phyloP scores from a whole-genome alignment of 2,329 filamentous ascomycete genomes.

The Berkeleyomyces rouxiae region DNA sequence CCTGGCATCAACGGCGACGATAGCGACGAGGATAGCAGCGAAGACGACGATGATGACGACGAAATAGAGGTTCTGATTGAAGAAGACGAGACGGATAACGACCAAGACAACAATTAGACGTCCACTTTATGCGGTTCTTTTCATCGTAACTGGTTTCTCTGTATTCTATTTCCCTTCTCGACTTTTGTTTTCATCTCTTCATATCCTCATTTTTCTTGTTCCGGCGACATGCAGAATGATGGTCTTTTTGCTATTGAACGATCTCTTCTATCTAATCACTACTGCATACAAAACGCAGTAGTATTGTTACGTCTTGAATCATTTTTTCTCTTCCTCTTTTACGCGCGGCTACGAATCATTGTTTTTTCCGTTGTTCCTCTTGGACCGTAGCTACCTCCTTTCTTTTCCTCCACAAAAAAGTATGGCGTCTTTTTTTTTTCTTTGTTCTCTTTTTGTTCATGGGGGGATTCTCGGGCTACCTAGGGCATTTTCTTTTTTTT shows the following conservation, averaged over 20 bases:
- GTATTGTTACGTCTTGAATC: background rate
- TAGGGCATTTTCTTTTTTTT: background rate
- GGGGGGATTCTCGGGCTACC: background rate
- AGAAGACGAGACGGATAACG: slow-evolving; percentile 34
- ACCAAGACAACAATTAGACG: slow-evolving; percentile 26
- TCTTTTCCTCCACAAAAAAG: background rate
- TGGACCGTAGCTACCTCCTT: background rate
- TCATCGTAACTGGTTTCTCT: background rate
- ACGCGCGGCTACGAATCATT: background rate
- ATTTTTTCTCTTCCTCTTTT: slow-evolving; percentile 2
- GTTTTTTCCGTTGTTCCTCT: background rate
- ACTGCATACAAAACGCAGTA: background rate
- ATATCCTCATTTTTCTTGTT: slow-evolving; percentile 5
- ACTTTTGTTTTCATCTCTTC: background rate
- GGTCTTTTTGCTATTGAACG: background rate
- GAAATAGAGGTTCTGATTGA: slow-evolving; percentile 28
- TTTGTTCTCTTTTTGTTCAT: background rate
- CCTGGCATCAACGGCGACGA: slow-evolving; percentile 48
- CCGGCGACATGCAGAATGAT: background rate
- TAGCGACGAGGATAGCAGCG: slow-evolving; percentile 36
- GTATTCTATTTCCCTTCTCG: background rate
- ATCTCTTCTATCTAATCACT: background rate
- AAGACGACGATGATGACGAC: slow-evolving; percentile 28
- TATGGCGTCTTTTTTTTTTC: background rate
- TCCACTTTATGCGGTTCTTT: background rate